Base-by-base conservation (phyloP, 768 basidiomycete genomes). In the Mycena amicta region DNA sequence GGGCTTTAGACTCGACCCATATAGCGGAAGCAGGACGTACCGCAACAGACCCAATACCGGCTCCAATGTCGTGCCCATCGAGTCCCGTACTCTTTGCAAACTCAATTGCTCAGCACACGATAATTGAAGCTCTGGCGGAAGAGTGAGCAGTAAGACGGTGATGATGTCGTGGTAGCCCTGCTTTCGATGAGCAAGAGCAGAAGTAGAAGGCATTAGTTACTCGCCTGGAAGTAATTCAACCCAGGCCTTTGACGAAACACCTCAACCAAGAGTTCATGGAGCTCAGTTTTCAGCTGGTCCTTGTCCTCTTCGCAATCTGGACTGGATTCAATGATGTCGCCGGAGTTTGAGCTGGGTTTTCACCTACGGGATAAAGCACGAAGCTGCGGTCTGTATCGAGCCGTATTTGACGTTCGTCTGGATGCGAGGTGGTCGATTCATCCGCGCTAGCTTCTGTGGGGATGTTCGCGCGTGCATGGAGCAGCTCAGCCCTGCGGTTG, bases 81-180 rank as follows among this genome's bases (percentile, higher is more conserved):
- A 87, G 71, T 98, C 95, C 55, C 95, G 78, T 4, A 95, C 77
- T 20, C 93, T 71, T 50, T 92, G 85, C 30, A 94, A 71, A 66
- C 90, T 92, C 30, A 94, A 65, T 64, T 90, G 86, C 74, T 93
- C 91, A 5, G 79, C 79, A 49, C 83, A 86, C 3, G 73, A 70
- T 0, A 87, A 70, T 43, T 83, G 88, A 23, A 84, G 64, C 43
- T 85, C 82, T 25, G 70, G 71, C 2, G 89, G 89, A 4, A 93
- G 74, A 0, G 90, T 92, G 29, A 94, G 78, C 64, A 86, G 87
- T 3, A 97, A 59, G 13, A 97, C 93, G 0, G 92, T 90, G 22
- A 93, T 79, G 41, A 98, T 93, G 67, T 97, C 95, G 68, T 97
- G 95, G 72, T 91, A 96, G 45, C 95, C 95, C 87, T 95, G 70